Conservation (phyloP, 192 early-diverging fungal species). For the Umbelopsis vinacea region DNA sequence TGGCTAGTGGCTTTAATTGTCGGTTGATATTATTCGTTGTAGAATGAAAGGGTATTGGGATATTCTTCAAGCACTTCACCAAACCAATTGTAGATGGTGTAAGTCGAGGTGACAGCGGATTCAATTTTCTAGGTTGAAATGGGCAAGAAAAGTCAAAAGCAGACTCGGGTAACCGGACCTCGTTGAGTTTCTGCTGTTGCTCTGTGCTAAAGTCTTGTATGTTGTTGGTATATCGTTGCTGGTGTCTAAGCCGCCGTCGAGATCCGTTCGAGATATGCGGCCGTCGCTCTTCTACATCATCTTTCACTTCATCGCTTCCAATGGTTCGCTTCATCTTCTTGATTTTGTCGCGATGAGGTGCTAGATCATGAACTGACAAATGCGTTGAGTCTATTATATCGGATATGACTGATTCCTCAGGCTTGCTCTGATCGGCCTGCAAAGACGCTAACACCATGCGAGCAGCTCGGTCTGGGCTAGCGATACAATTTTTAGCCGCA, state of each 20-base stretch:
- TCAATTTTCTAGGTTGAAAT: not conserved
- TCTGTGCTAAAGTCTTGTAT: not conserved
- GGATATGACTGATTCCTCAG: not conserved
- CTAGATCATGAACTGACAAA: not conserved
- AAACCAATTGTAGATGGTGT: not conserved
- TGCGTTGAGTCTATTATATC: not conserved
- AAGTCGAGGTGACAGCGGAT: not conserved
- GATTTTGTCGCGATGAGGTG: constrained; percentile 11
- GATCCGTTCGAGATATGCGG: not conserved
- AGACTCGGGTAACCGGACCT: constrained; percentile 24
- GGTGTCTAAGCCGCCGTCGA: constrained; percentile 6
- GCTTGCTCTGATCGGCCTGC: not conserved
- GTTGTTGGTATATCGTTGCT: not conserved
- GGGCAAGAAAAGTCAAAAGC: constrained; percentile 9
- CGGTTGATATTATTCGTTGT: not conserved
- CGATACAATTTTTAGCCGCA: constrained; percentile 3
- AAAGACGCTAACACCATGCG: constrained; percentile 5
- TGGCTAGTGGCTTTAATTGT: not conserved
- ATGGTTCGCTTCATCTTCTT: constrained; percentile 17
- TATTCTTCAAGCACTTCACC: not conserved
- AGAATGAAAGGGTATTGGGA: constrained; percentile 8
- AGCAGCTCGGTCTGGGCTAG: constrained; percentile 17
- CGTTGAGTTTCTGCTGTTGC: constrained; percentile 7
- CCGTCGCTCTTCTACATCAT: constrained; percentile 3
- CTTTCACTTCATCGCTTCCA: constrained; percentile 1